phyloP scores from a whole-genome alignment of 1,139 yeast species.

The Saccharomyces hybrid region DNA sequence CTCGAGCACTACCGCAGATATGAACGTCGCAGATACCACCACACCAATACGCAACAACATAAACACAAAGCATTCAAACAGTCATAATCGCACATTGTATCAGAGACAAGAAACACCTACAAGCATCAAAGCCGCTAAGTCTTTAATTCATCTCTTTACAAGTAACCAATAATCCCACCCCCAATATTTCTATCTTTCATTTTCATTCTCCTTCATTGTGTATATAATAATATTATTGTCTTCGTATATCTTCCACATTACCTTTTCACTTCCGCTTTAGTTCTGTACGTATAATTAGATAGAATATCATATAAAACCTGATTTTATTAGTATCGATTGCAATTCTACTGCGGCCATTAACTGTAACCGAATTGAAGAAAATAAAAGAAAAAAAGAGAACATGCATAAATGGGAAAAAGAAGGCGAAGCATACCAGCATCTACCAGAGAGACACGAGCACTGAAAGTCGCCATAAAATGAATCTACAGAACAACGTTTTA shows the following conservation, averaged over 20 bases:
- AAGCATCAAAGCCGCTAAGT: conserved; percentile 31
- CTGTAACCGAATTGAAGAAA: not conserved
- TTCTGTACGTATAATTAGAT: not conserved
- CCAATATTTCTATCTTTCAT: not conserved
- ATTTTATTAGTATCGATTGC: not conserved
- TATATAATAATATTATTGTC: not conserved
- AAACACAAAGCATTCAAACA: conserved; percentile 3
- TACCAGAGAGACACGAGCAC: not conserved
- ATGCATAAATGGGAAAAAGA: not conserved
- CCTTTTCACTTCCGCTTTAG: not conserved
- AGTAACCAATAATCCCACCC: not conserved
- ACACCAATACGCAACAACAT: conserved; percentile 13
- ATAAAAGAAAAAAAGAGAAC: not conserved
- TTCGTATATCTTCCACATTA: not conserved
- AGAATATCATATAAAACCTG: not conserved
- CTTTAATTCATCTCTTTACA: conserved; percentile 23
- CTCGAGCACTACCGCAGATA: not conserved
- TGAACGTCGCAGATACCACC: conserved; percentile 3
- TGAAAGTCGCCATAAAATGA: not conserved
- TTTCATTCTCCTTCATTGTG: not conserved
- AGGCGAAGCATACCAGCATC: not conserved
- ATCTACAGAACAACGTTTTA: not conserved
- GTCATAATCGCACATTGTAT: not conserved
- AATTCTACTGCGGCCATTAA: not conserved
- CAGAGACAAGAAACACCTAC: conserved; percentile 26